A percentile compares a stretch with the other conserved stretches of the same genome.
Conservation (phyloP, 1,284 basidiomycete genomes). For the Malassezia japonica region DNA sequence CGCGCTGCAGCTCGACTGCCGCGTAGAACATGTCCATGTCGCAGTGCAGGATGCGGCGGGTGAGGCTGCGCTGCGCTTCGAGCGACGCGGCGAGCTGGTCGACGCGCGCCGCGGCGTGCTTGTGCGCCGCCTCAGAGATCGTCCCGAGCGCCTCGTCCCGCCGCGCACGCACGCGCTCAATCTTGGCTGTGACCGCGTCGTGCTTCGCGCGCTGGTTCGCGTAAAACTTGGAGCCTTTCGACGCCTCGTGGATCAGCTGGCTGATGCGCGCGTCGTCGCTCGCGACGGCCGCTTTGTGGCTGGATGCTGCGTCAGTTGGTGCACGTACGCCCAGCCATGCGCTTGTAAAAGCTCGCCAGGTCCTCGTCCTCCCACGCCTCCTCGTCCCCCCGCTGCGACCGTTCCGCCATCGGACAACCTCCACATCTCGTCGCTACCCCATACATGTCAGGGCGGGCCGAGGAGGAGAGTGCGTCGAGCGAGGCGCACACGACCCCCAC, state of each 20-base stretch:
- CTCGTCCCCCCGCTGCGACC: too few relatives aligned
- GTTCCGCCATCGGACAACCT: too few relatives aligned
- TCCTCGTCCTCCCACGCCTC: constrained; percentile 1
- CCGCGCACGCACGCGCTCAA: constrained; percentile 50
- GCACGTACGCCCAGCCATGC: constrained; percentile 33
- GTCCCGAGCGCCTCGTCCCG: constrained; percentile 27
- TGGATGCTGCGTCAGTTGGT: constrained; percentile 20
- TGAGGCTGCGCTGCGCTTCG: constrained; percentile 67
- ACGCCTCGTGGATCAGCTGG: constrained; percentile 35
- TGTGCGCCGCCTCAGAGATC: constrained; percentile 17
- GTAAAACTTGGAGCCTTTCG: constrained; percentile 44
- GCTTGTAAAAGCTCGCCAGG: constrained; percentile 17
- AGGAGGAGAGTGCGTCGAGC: background rate
- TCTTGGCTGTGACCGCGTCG: constrained; percentile 64
- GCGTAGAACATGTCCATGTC: constrained; percentile 50
- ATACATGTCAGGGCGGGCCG: too few relatives aligned
- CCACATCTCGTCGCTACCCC: too few relatives aligned
- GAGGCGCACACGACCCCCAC: background rate
- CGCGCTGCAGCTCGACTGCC: constrained; percentile 58
- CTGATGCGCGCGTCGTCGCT: constrained; percentile 30
- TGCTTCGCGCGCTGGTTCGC: constrained; percentile 76
- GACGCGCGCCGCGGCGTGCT: constrained; percentile 25
- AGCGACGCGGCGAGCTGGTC: constrained; percentile 56
- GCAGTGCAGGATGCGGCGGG: constrained; percentile 72
- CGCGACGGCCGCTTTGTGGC: constrained; percentile 41